Evolutionary conservation across 371 early-diverging fungal species (phyloP), one percentile per base, ranked within the genome.

Genomic region (Nematocida sp.): DNA sequence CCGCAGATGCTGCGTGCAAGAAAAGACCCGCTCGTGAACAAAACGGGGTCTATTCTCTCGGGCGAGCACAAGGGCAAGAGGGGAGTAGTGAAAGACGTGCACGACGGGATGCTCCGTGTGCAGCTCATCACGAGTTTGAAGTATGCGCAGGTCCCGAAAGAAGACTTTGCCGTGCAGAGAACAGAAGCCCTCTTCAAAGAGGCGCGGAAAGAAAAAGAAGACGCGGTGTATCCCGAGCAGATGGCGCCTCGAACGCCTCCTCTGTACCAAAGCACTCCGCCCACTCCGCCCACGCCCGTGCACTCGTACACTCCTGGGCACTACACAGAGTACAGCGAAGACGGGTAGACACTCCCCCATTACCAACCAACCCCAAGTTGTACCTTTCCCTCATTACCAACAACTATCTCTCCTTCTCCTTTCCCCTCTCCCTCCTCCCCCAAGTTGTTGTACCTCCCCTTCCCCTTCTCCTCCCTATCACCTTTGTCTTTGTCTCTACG

Each of bases 31-130:
- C 78, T 94, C 36, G 82, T 93, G 8, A 87, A 88, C 49, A 88
- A 91, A 78, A 90, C 90, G 0, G 95, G 95, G 0, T 87, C 87
- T 38, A 89, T 94, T 53, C 87, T 86, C 2, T 85, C 87, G 46
- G 99, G 96, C 4, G 89, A 91, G 15, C 92, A 90, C 85, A 98
- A 98, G 81, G 96, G 97, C 11, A 94, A 92, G 80, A 81, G 90
- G 31, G 99, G 96, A 52, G 89, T 93, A 55, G 92, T 95, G 36
- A 94, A 93, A 79, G 94, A 93, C 55, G 85, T 88, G 0, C 86
- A 87, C 0, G 88, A 86, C 64, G 83, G 82, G 5, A 86, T 85
- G 64, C 92, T 88, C 0, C 87, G 94, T 41, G 89, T 98, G 1
- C 94, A 95, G 82, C 86, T 98, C 29, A 93, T 92, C 80, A 91